Percentiles rank a stretch among this genome's conserved stretches.
phyloP scores from a whole-genome alignment of 176 grass and related monocot genomes.

The Raddia guianensis region DNA sequence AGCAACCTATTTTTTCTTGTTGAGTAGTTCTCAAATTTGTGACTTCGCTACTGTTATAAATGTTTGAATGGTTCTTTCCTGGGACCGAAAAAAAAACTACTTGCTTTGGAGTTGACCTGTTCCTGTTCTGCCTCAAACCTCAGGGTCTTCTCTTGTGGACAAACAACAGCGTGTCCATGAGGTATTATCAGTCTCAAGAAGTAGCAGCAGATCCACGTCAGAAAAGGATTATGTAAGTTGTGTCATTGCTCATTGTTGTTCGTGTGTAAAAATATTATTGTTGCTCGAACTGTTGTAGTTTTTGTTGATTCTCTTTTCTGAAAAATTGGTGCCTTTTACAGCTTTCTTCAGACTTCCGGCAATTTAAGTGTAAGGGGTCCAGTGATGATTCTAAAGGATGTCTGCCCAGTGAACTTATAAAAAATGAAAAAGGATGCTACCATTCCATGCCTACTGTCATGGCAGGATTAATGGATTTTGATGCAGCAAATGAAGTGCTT shows the following conservation, averaged over 20 bases:
- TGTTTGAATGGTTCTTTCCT: conserved; percentile 9
- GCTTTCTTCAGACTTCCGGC: background rate
- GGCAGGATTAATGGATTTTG: conserved; percentile 8
- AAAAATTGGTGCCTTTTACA: background rate
- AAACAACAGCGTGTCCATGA: conserved; percentile 43
- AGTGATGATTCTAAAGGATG: background rate
- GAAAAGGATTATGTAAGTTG: conserved; percentile 40
- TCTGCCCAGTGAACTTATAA: background rate
- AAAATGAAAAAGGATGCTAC: background rate
- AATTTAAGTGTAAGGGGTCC: conserved; percentile 34
- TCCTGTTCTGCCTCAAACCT: conserved; percentile 1
- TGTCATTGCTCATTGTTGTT: background rate
- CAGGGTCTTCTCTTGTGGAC: conserved; percentile 33
- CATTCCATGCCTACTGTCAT: background rate
- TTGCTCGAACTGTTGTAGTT: background rate
- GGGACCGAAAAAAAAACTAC: background rate
- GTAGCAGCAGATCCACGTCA: background rate
- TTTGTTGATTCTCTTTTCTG: background rate
- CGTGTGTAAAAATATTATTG: too few relatives aligned
- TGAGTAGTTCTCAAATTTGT: background rate
- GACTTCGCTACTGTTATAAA: background rate
- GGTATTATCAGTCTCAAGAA: conserved; percentile 27
- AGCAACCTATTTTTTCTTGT: background rate
- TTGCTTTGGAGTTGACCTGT: conserved; percentile 35
- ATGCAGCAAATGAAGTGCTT: background rate